Evolutionary conservation across 2,329 filamentous ascomycete species (phyloP), one percentile per base, ranked within the genome.

Genomic region (Ampelomyces quisqualis): DNA sequence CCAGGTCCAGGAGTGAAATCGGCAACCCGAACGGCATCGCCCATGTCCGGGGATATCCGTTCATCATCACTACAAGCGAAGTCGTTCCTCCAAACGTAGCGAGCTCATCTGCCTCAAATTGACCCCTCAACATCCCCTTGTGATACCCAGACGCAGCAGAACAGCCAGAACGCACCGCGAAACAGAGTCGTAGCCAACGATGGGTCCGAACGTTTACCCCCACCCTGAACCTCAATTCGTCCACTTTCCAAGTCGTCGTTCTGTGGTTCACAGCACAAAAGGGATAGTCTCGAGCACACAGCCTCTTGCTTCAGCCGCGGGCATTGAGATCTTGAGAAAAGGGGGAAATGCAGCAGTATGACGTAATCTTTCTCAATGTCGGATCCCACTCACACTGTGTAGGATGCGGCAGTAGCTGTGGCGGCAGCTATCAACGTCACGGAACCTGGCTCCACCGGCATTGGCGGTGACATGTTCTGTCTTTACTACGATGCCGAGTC

Each of bases 391-490:
- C 14, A 46, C 29, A 22, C 24, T 34, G 26, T 20, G 10, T 29
- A 94, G 88, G 91, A 97, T 74, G 91, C 93, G n/a, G 91, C 93
- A 7, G 88, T 97, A 3, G 93, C 93, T 29, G 88, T 95, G 47
- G 91, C 93, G 30, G 93, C 93, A 21, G 90, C 84, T 4, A 76
- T 98, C 41, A 97, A 96, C 70, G 80, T 97, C 63, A 95, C 91
- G 0, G 93, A 98, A 65, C 93, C 93, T 6, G 83, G 84, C 44
- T 93, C 87, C 5, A 97, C 93, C 1, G 93, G 93, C 27, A 96
- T 98, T 45, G 93, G 93, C 42, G 93, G 93, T 49, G 93, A 98
- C 71, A 90, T 95, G 83, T 98, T 97, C 72, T 90, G 90, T 68
- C 80, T 97, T 23, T 96, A 82, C 76, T 97, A 91, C 73, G 81